Conservation (phyloP, 2,329 filamentous ascomycete species). For the Sporothrix pallida region DNA sequence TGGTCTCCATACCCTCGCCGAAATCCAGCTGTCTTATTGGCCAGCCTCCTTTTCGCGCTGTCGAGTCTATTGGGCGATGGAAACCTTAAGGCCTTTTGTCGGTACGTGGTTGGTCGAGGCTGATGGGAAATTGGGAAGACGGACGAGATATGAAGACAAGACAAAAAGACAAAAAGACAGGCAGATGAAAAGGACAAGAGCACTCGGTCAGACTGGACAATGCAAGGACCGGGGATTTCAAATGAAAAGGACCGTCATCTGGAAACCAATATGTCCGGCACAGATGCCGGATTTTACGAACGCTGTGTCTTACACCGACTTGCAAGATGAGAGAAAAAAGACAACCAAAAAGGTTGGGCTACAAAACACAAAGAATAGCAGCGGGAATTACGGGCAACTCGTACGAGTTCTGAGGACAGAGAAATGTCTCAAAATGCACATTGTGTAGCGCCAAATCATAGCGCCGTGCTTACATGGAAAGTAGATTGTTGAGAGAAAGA, state of each 20-base stretch:
- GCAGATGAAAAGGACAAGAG: no score
- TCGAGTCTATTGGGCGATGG: constrained; percentile 21
- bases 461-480: constrained; percentile 19
- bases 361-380: background rate
- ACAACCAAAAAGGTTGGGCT: no score
- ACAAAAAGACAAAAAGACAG: no score
- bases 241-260: background rate
- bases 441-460: constrained; percentile 22
- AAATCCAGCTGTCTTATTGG: constrained; percentile 25
- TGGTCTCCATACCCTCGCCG: background rate
- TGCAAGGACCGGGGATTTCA: background rate
- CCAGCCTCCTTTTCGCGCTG: constrained; percentile 23
- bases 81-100: constrained; percentile 14
- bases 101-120: constrained; percentile 16
- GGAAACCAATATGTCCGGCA: background rate
- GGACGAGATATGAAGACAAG: no score
- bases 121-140: constrained; percentile 1
- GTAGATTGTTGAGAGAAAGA: no score
- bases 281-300: background rate
- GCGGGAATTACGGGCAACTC: constrained; percentile 6
- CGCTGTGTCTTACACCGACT: constrained; percentile 15
- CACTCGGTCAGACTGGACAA: background rate
- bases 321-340: background rate
- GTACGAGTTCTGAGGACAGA: constrained; percentile 13
- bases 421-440: constrained; percentile 10